Evolutionary conservation across 768 basidiomycete species (phyloP).

Genomic region (Suillus discolor): DNA sequence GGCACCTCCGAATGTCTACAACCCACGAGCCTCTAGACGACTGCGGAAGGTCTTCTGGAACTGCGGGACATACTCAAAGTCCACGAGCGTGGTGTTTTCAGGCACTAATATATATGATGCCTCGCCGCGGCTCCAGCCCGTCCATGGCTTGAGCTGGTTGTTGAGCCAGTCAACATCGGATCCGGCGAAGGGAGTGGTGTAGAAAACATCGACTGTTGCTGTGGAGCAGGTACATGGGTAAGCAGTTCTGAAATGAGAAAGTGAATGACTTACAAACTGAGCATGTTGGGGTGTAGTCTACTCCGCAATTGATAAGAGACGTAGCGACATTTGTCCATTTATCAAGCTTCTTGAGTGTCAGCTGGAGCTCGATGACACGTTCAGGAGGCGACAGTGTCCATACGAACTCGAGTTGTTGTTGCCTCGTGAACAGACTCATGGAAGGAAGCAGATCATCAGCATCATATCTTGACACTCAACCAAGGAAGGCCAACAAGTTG

Average conservation of each 20-base stretch:
- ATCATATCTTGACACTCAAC: slow-evolving; percentile 29
- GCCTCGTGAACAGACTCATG: slow-evolving; percentile 20
- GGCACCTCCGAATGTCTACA: slow-evolving; percentile 8
- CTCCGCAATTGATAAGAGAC: slow-evolving; percentile 32
- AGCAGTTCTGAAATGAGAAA: not conserved
- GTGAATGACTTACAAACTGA: slow-evolving; percentile 29
- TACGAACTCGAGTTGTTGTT: slow-evolving; percentile 25
- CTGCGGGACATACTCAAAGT: slow-evolving; percentile 29
- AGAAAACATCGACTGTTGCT: slow-evolving; percentile 28
- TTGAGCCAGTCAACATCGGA: slow-evolving; percentile 30
- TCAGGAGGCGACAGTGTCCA: slow-evolving; percentile 32
- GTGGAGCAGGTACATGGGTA: slow-evolving; percentile 8
- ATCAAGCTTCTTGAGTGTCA: slow-evolving; percentile 25
- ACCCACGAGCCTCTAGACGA: slow-evolving; percentile 26
- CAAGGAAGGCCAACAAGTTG: slow-evolving; percentile 44
- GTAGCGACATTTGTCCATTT: slow-evolving; percentile 33
- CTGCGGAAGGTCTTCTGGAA: slow-evolving; percentile 32
- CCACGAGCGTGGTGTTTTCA: slow-evolving; percentile 34
- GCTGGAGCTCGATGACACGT: slow-evolving; percentile 29
- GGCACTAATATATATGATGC: slow-evolving; percentile 24
- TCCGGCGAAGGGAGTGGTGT: slow-evolving; percentile 26
- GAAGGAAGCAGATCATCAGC: slow-evolving; percentile 23
- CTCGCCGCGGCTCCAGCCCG: not conserved
- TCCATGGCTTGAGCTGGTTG: slow-evolving; percentile 29
- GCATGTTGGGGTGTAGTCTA: slow-evolving; percentile 25